phyloP scores from a whole-genome alignment of 192 early-diverging fungal genomes.

The Chytriomyces sp. region DNA sequence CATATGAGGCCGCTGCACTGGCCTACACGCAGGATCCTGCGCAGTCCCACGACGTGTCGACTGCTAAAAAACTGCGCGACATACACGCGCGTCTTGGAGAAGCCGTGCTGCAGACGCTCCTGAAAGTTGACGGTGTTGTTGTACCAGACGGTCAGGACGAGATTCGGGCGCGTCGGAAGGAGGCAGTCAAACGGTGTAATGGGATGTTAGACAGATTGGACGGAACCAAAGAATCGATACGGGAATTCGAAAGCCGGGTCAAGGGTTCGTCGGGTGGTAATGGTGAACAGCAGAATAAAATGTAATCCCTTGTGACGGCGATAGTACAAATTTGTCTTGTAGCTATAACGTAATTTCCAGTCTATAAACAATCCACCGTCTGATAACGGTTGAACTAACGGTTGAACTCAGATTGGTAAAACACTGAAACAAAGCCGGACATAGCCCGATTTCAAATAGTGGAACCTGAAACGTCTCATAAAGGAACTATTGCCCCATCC shows the following conservation, averaged over 20 bases:
- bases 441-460: too few relatives aligned
- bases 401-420: too few relatives aligned
- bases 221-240: conserved; percentile 59
- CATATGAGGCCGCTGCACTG: conserved; percentile 36
- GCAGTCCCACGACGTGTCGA: conserved; percentile 42
- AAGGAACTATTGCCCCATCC: too few relatives aligned
- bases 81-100: conserved; percentile 69
- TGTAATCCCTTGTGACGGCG: too few relatives aligned
- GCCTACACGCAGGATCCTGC: conserved; percentile 37
- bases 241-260: conserved; percentile 16
- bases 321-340: too few relatives aligned
- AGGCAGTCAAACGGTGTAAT: conserved; percentile 74
- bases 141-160: conserved; percentile 70
- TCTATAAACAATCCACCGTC: too few relatives aligned
- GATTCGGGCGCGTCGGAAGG: conserved; percentile 70
- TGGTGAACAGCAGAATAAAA: too few relatives aligned
- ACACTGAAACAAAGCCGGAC: too few relatives aligned
- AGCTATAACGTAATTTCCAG: too few relatives aligned
- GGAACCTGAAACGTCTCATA: too few relatives aligned
- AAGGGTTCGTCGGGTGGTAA: too few relatives aligned
- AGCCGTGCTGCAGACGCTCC: conserved; percentile 74
- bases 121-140: conserved; percentile 74
- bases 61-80: conserved; percentile 67
- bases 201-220: conserved; percentile 77
- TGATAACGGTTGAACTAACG: too few relatives aligned